These are phyloP conservation scores for Aureobasidium sp. DNA, from an alignment of 2,329 filamentous ascomycete genomes.

Conservation along the genomic window DNA sequence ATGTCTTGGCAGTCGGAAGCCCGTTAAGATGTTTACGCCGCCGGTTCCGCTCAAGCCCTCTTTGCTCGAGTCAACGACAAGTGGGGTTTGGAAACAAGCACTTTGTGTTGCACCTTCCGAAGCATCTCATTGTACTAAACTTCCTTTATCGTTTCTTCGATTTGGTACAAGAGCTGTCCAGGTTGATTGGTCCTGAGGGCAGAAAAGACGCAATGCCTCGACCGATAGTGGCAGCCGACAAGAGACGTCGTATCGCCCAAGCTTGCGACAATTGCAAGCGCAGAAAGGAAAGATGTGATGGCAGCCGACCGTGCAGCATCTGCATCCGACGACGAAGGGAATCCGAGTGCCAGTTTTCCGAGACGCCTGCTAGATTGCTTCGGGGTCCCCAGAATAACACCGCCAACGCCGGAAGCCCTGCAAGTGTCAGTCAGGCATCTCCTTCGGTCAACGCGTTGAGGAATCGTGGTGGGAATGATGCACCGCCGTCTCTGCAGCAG, in stretches of 20 bases:
- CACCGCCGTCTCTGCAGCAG: background rate
- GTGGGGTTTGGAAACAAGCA: background rate
- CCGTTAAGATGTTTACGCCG: background rate
- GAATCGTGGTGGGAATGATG: background rate
- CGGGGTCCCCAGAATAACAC: background rate
- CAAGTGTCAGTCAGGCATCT: background rate
- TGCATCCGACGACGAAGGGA: slow-evolving; percentile 35
- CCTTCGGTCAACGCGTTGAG: background rate
- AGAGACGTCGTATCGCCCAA: slow-evolving; percentile 21
- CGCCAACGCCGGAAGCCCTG: background rate
- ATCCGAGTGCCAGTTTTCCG: slow-evolving; percentile 30
- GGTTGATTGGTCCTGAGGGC: no score
- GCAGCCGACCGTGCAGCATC: slow-evolving; percentile 42
- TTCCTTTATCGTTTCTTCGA: background rate
- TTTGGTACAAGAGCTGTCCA: background rate
- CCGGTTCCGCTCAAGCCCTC: background rate
- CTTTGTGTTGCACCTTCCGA: background rate
- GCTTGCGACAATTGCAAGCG: slow-evolving; percentile 39
- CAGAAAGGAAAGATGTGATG: slow-evolving; percentile 45
- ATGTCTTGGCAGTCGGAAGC: background rate
- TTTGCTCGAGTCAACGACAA: slow-evolving; percentile 4
- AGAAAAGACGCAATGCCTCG: background rate
- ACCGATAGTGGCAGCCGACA: slow-evolving; percentile 8
- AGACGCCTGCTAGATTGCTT: slow-evolving; percentile 17
- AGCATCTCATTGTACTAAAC: background rate